Evolutionary conservation across 179 eudicot genomes (phyloP), one percentile per base, ranked within the genome.

Genomic region (Spergularia azorica): DNA sequence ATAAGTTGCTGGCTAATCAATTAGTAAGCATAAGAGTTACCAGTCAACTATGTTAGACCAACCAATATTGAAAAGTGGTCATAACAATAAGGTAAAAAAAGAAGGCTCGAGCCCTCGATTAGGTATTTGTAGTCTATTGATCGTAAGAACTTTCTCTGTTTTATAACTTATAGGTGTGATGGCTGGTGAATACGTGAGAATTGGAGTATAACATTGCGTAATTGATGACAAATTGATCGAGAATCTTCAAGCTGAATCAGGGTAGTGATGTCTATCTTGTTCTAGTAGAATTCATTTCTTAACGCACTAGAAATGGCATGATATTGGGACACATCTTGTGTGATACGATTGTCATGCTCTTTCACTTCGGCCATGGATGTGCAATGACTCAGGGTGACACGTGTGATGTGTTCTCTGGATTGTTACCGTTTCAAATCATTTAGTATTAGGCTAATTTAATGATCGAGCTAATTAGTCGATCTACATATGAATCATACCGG

Each of bases 241-340:
- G 52, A 18, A 66, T 11, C 21, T 66, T 66, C 70, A 66, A 41
- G n/a, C 20, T 21, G 13, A 4, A 61, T 57, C 60, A 57, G 16
- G 16, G 0, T 4, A 32, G 15, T 38, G 16, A 7, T 18, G 20
- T 61, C 38, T 38, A 63, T 41, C 52, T 39, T 68, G 20, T 70
- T 52, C 61, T 14, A 50, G n/a, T 17, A 2, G 6, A 4, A 6
- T 70, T 70, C 20, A 1, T 68, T 68, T 15, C 73, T 70, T 70
- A 54, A 54, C 73, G 62, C 60, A 54, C 21, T 70, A 54, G 62
- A 11, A 11, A 10, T 69, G 39, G n/a, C 46, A 41, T 70, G 52
- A 36, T 58, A n/a, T 17, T 66, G 9, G 17, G 16, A 17, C 46
- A 2, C 26, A 46, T 10, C 55, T 66, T 66, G 17, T 66, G 52